Evolutionary conservation across 1,284 basidiomycete genomes (phyloP).

Genomic region (Ustilago cynodontis): DNA sequence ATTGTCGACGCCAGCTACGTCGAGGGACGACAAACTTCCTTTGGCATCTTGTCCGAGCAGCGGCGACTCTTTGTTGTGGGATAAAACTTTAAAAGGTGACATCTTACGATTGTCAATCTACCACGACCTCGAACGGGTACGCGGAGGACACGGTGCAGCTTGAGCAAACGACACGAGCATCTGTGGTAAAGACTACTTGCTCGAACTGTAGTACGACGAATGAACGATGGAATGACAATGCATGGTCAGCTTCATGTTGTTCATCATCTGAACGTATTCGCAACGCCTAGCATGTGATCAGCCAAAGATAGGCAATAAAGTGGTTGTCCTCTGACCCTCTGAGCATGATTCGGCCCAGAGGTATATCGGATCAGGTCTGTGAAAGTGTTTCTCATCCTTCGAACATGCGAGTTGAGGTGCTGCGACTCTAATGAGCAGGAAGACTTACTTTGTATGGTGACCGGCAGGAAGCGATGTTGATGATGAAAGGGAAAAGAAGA

Average conservation of each 20-base stretch:
- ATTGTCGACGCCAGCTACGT: constrained; percentile 15
- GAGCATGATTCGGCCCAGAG: constrained; percentile 42
- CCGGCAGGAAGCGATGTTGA: neutral
- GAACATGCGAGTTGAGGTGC: constrained; percentile 11
- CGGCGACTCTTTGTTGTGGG: constrained; percentile 1
- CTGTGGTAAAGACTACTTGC: constrained; percentile 5
- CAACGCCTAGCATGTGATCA: constrained; percentile 31
- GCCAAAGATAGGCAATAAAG: constrained; percentile 54
- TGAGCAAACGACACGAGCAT: constrained; percentile 21
- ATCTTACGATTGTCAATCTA: constrained; percentile 25
- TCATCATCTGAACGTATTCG: neutral
- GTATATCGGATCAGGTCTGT: constrained; percentile 59
- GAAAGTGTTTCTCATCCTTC: constrained; percentile 52
- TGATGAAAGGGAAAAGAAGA: constrained; percentile 3
- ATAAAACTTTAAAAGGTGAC: constrained; percentile 32
- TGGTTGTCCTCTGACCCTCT: constrained; percentile 56
- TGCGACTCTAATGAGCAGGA: neutral
- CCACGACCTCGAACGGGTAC: constrained; percentile 48
- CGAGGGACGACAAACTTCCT: neutral
- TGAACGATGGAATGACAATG: neutral
- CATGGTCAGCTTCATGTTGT: constrained; percentile 15
- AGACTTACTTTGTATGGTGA: neutral
- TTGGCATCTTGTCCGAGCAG: neutral
- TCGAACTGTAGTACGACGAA: constrained; percentile 5
- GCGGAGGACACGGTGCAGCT: constrained; percentile 29